Percentiles rank a stretch among this genome's conserved stretches.
phyloP scores from a whole-genome alignment of 1,284 basidiomycete genomes.

The Microbotryum intermedium region DNA sequence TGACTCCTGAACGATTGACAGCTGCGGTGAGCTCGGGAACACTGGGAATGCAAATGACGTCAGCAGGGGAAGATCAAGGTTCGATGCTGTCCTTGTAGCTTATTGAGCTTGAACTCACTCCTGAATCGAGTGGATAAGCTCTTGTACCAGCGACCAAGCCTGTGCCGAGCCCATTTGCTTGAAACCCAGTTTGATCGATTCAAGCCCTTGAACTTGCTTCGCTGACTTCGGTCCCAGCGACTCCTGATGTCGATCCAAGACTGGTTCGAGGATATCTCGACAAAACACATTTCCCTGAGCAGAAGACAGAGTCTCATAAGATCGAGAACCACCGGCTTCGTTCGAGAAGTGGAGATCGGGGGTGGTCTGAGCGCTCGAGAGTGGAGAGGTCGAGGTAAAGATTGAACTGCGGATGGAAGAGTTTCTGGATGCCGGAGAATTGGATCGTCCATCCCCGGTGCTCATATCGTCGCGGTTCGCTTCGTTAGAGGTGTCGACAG shows the following conservation, averaged over 20 bases:
- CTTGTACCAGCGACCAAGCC: neutral
- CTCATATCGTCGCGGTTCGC: neutral
- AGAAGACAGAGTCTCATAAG: neutral
- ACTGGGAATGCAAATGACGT: neutral
- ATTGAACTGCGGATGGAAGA: too few relatives aligned
- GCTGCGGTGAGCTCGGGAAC: neutral
- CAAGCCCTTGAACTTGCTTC: slow-evolving; percentile 39
- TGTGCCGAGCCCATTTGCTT: slow-evolving; percentile 34
- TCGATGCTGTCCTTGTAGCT: neutral
- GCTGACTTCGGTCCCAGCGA: neutral
- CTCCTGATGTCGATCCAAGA: neutral
- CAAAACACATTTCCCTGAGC: neutral
- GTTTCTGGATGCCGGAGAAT: neutral
- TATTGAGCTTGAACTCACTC: neutral
- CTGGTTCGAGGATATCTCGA: neutral
- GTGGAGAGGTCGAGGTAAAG: neutral
- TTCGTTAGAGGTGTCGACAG: too few relatives aligned
- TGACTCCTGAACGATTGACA: neutral
- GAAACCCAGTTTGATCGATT: slow-evolving; percentile 37
- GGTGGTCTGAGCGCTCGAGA: neutral
- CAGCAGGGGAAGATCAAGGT: neutral
- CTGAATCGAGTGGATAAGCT: neutral
- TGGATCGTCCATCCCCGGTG: slow-evolving; percentile 1
- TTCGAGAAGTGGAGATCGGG: neutral
- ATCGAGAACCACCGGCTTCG: neutral